phyloP scores from a whole-genome alignment of 345 rosid species.

The Lepidium africanum region DNA sequence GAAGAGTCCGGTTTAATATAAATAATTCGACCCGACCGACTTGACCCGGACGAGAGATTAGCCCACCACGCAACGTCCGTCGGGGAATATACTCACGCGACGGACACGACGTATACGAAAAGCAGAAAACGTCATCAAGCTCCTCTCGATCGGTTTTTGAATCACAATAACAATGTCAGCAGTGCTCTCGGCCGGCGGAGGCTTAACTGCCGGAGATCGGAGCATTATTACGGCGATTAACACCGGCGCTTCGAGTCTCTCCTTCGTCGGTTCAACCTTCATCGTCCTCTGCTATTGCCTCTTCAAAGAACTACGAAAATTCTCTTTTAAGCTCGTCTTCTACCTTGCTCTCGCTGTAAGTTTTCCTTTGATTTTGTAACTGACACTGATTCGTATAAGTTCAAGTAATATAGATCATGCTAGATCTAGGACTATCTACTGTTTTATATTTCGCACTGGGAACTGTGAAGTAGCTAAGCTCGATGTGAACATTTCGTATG shows the following conservation, averaged over 20 bases:
- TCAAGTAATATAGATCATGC: neutral
- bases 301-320: conserved; percentile 89
- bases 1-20: neutral
- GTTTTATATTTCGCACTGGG: neutral
- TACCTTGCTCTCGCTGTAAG: conserved; percentile 85
- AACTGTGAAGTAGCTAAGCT: neutral
- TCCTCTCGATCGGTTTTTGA: neutral
- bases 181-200: conserved; percentile 30
- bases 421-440: neutral
- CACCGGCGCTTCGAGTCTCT: conserved; percentile 71
- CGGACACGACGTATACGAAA: conserved; percentile 18
- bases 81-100: conserved; percentile 10
- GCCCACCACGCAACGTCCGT: conserved; percentile 21
- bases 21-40: neutral
- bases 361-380: neutral
- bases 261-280: conserved; percentile 80
- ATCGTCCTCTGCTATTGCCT: conserved; percentile 85
- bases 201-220: conserved; percentile 45
- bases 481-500: neutral
- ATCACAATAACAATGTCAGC: conserved; percentile 15
- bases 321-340: conserved; percentile 98
- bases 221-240: conserved; percentile 51
- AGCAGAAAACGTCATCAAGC: neutral
- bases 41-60: neutral
- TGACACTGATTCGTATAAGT: neutral